Evolutionary conservation across 108 stramenopile species (phyloP).

Genomic region (Fragilaria radians): DNA sequence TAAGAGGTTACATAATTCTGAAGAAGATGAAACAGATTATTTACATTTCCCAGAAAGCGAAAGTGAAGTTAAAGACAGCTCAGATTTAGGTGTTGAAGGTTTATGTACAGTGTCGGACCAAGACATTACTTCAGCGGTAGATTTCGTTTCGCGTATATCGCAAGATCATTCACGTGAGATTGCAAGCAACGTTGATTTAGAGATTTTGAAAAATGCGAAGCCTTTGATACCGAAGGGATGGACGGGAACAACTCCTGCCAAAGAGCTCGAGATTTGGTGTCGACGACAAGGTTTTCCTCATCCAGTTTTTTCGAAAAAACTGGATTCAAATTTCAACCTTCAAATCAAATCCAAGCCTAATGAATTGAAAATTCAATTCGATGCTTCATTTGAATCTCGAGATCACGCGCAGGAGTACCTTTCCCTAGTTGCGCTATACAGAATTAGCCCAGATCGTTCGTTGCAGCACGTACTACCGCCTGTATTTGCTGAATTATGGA

Average conservation of each 20-base stretch:
- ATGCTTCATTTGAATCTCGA: background rate
- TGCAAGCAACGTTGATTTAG: no score
- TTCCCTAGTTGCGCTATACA: slow-evolving; percentile 54
- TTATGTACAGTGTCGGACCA: no score
- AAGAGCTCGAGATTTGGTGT: slow-evolving; percentile 47
- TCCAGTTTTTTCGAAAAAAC: slow-evolving; percentile 46
- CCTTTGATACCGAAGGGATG: slow-evolving; percentile 46
- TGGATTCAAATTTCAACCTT: background rate
- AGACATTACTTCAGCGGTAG: no score
- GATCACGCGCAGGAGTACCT: slow-evolving; percentile 40
- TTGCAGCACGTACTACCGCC: slow-evolving; percentile 59
- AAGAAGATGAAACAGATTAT: background rate
- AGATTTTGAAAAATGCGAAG: background rate
- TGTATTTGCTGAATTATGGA: slow-evolving; percentile 52
- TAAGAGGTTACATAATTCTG: slow-evolving; percentile 9
- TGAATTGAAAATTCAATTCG: background rate
- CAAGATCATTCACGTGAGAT: no score
- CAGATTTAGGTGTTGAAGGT: no score
- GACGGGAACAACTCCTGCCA: slow-evolving; percentile 66
- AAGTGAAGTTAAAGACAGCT: no score
- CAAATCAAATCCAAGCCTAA: background rate
- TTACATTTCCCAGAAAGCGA: no score
- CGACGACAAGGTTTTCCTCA: slow-evolving; percentile 40
- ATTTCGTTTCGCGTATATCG: no score
- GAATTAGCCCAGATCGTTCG: slow-evolving; percentile 40